Evolutionary conservation across 805 yeast species (phyloP).

Genomic region (Candida dendrica): DNA sequence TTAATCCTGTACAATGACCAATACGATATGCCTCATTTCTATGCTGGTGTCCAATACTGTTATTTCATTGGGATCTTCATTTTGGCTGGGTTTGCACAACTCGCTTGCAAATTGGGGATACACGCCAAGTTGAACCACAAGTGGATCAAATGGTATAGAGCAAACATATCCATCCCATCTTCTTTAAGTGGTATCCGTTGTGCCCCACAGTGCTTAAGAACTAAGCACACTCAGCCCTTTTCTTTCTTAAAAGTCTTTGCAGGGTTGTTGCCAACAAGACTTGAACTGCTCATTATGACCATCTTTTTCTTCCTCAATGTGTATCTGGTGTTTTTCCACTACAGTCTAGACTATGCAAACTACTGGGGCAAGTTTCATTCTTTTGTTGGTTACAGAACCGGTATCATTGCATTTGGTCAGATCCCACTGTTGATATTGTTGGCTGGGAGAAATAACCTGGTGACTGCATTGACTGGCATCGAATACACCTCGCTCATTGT

Average conservation of each 20-base stretch:
- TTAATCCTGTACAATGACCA: too few relatives aligned
- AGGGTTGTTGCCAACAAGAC: not conserved
- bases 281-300: slow-evolving; percentile 22
- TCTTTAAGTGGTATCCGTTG: slow-evolving; percentile 13
- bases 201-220: not conserved
- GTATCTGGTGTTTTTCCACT: not conserved
- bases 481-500: slow-evolving; percentile 53
- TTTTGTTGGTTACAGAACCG: slow-evolving; percentile 10
- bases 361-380: not conserved
- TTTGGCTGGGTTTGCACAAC: slow-evolving; percentile 26
- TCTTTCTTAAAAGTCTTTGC: not conserved
- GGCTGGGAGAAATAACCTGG: slow-evolving; percentile 65
- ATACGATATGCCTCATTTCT: slow-evolving; percentile 8
- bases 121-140: slow-evolving; percentile 8
- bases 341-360: not conserved
- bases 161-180: slow-evolving; percentile 16
- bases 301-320: slow-evolving; percentile 19
- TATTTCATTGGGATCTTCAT: slow-evolving; percentile 36
- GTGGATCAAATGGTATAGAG: slow-evolving; percentile 12
- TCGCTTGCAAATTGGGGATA: slow-evolving; percentile 17
- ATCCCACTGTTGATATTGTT: slow-evolving; percentile 53
- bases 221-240: slow-evolving; percentile 2
- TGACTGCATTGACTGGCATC: slow-evolving; percentile 56
- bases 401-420: slow-evolving; percentile 22
- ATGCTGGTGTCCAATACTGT: slow-evolving; percentile 25